Evolutionary conservation across 192 early-diverging fungal genomes (phyloP).

Genomic region (Coemansia sp.): DNA sequence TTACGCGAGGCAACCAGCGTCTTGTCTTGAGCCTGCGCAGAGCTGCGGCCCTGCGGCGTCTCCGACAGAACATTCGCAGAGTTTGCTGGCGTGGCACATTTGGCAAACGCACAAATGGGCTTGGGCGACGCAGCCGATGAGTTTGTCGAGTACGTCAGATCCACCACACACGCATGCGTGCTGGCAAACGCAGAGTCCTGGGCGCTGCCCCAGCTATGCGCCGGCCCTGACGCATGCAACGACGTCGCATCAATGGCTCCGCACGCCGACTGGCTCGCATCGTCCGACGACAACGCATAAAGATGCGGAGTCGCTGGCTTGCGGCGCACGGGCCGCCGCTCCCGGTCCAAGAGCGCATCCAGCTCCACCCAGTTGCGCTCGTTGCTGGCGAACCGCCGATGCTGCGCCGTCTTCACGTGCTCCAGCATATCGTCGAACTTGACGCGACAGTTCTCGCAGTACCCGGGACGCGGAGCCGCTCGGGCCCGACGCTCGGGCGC

Average conservation of each 20-base stretch:
- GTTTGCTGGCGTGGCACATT: conserved; percentile 7
- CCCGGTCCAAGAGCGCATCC: conserved; percentile 34
- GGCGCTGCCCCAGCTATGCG: conserved; percentile 13
- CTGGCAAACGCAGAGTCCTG: conserved; percentile 11
- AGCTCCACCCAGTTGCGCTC: conserved; percentile 51
- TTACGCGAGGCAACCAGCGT: conserved; percentile 21
- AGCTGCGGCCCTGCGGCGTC: conserved; percentile 30
- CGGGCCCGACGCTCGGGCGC: conserved; percentile 34
- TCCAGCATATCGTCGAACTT: conserved; percentile 54
- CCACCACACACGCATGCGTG: conserved; percentile 28
- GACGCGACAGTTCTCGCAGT: conserved; percentile 55
- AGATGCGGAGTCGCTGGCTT: conserved; percentile 8
- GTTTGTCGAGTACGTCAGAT: conserved; percentile 36
- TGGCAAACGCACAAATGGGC: conserved; percentile 14
- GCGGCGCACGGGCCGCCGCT: conserved; percentile 33
- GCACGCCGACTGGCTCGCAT: conserved; percentile 13
- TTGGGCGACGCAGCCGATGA: conserved; percentile 28
- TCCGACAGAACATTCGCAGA: conserved; percentile 24
- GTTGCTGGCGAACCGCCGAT: conserved; percentile 48
- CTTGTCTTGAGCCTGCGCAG: conserved; percentile 9
- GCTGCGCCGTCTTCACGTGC: conserved; percentile 44
- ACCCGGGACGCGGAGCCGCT: conserved; percentile 38
- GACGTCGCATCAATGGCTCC: not conserved
- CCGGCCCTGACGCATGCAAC: conserved; percentile 11
- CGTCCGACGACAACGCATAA: conserved; percentile 41